Evolutionary conservation across 257 asterid species (phyloP), one percentile per base, ranked within the genome.

Genomic region (Forsythia suspensa): DNA sequence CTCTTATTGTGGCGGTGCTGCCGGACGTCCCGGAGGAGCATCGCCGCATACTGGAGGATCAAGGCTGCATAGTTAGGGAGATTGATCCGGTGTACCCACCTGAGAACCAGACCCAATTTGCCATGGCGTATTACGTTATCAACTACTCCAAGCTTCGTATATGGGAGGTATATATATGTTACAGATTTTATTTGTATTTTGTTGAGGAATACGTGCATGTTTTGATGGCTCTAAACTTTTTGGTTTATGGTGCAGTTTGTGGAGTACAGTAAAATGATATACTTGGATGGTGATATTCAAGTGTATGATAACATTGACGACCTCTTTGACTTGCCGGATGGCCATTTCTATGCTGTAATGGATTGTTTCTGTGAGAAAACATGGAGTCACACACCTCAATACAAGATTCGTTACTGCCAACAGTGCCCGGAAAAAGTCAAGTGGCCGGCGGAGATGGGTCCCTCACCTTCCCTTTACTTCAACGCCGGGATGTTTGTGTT

Each of bases 311-410:
- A 89, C 81, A 79, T 86, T 2, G 93, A 89, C 69, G 78, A 87
- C 16, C 78, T 87, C 2, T 89, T 87, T 55, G 91, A 89, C 6
- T 37, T 86, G 73, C 77, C 84, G 1, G 82, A 82, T 52, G 91
- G 88, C 20, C 13, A 82, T 39, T 82, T 89, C n/a, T 84, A 89
- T 12, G 91, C 88, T 0, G 93, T 89, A 13, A 87, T 84, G 84
- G 94, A 89, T 34, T 89, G 94, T 68, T 85, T 89, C 72, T 87
- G 94, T 37, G 94, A 87, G 80, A 83, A 87, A 66, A 82, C 89
- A 82, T 88, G 90, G 91, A 71, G 85, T 71, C 90, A 84, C 74
- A 86, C 86, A 0, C 87, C 84, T 0, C 90, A 88, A 10, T 79
- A 88, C 83, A 66, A 71, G 7, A 86, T 86, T 4, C 83, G 88